These are phyloP conservation scores for Pythium brachiatum DNA, from an alignment of 352 stramenopile genomes.

Conservation along the genomic window DNA sequence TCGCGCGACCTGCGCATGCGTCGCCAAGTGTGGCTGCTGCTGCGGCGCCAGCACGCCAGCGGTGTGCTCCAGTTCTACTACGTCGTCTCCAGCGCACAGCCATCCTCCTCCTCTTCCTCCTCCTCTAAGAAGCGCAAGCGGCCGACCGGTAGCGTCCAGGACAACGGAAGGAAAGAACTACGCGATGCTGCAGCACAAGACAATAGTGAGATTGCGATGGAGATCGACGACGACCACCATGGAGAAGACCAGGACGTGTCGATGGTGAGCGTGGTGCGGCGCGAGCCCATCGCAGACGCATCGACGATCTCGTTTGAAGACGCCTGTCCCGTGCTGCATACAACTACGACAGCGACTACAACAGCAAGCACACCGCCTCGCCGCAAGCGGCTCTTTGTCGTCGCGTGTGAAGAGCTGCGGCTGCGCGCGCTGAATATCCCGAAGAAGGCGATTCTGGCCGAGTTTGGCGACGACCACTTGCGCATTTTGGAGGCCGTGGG, in stretches of 20 bases:
- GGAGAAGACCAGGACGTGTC: neutral
- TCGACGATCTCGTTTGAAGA: constrained; percentile 18
- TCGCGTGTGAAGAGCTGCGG: constrained; percentile 64
- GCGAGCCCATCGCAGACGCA: constrained; percentile 12
- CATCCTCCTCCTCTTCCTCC: neutral
- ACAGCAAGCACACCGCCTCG: neutral
- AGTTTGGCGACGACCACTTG: constrained; percentile 62
- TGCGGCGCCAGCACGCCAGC: constrained; percentile 43
- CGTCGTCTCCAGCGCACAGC: constrained; percentile 2
- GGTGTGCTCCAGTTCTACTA: constrained; percentile 57
- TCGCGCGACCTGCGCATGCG: constrained; percentile 39
- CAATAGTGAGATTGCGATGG: neutral
- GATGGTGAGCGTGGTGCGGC: constrained; percentile 1
- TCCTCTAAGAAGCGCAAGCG: constrained; percentile 60
- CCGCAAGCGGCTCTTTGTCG: constrained; percentile 29
- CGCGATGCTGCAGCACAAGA: too few relatives aligned
- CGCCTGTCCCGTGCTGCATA: neutral
- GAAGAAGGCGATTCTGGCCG: constrained; percentile 52
- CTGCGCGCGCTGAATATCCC: constrained; percentile 70
- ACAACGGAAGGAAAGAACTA: neutral
- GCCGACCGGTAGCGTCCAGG: constrained; percentile 12
- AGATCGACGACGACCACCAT: neutral
- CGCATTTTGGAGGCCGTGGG: constrained; percentile 66
- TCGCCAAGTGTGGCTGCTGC: constrained; percentile 48
- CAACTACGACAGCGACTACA: neutral